Base-by-base conservation (phyloP, 1,284 basidiomycete species). In the Malassezia nana region DNA sequence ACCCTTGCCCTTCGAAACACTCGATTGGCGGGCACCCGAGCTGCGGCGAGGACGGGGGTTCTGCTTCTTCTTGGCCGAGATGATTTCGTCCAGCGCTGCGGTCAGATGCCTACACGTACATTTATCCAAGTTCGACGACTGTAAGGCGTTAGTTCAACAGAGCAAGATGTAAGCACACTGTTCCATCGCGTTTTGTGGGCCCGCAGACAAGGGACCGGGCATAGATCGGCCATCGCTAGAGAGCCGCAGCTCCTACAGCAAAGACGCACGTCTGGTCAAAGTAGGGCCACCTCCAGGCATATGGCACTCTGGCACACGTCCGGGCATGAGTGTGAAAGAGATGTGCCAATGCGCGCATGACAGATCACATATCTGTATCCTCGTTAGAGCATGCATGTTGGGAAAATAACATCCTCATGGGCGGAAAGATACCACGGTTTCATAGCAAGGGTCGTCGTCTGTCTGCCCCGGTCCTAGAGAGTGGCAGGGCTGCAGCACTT, bases 1-100 rank as follows among this genome's bases (percentile, higher is more conserved):
- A 40, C 66, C 56, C 42, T 56, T 50, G 31, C 43, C 26, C 13
- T 51, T 60, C 15, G 63, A 52, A 24, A 49, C 55, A 47, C 62
- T 46, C 57, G 52, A 46, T 53, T 46, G 30, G 58, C 59, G 43
- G 50, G 53, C 33, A 32, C 39, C 32, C 50, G 62, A 57, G 57
- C 47, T 49, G 52, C 46, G 55, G 33, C 55, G 55, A 24, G 58
- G 48, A 16, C 55, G 54, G 28, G 56, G 58, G 31, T 58, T 53
- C 50, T 60, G 63, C 65, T 69, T 67, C 41, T 64, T 67, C 32
- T 66, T 64, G 20, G 58, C 50, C 32, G 58, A 56, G 52, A 73
- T 70, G 51, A 73, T 66, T 46, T 72, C 66, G 59, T 72, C 70
- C 20, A 73, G 66, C 32, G 71, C 66, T 70, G 64, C 9, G 16